Base-by-base conservation (phyloP, 1,284 basidiomycete species). In the Rugiboletus extremiorientalis region DNA sequence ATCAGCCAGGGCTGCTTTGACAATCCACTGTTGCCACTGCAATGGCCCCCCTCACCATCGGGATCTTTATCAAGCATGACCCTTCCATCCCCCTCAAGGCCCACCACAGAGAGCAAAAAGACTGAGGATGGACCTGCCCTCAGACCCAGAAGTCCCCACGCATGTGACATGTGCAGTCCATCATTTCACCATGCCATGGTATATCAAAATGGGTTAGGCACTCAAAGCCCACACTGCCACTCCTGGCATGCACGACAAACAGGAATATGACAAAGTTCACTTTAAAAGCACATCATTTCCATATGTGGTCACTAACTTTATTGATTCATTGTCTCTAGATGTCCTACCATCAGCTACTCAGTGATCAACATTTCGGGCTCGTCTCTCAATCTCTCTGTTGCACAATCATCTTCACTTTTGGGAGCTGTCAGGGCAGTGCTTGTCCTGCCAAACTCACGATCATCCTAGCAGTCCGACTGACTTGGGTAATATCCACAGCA, bases 121-220 rank as follows among this genome's bases (percentile, higher is more conserved):
- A 82, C 88, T 6, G 86, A 94, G 34, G 94, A 94, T 67, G 90
- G 91, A 0, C 86, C 91, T 1, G 89, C 92, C 0, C 75, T 94
- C 40, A 41, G 97, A 99, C 69, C 76, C 86, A 0, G 94, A 96
- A 60, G 82, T 93, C 1, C 89, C 88, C n/a, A 96, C 98, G 2
- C 84, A 97, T 36, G 89, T 88, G 58, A 89, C 88, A 33, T 96
- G 31, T 31, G 0, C 89, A 92, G 61, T 91, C 89, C 61, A 86
- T 99, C 23, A 88, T 91, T 0, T 3, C 59, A 90, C 89, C 0
- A 93, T 93, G 2, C 82, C 89, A 52, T 81, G 89, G 52, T 96
- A 94, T 70, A 77, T 98, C 41, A 94, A 98, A 70, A 91, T 98
- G 85, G 89, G 89, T 1, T 93, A 98, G 69, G 92, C 94, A 0